Evolutionary conservation across 352 stramenopile species (phyloP), one percentile per base, ranked within the genome.

Genomic region (Globisporangium emineosum): DNA sequence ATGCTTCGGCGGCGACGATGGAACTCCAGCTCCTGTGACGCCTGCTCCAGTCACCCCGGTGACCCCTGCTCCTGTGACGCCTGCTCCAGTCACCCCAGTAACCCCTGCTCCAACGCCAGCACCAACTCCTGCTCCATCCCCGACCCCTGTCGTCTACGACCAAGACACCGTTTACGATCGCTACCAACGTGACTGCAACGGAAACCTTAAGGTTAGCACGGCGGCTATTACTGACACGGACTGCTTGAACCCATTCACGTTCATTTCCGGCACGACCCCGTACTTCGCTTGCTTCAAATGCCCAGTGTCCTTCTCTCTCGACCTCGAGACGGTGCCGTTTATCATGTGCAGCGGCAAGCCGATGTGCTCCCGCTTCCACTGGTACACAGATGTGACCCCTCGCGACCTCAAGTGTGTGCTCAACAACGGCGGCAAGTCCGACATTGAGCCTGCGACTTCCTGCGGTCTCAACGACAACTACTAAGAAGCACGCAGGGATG

Each of bases 261-360:
- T 65, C 35, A 23, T 58, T 21, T 54, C 32, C 13, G 47, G 50
- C 5, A 58, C 47, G 8, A 65, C 50, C 42, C 33, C 57, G 55
- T 59, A 63, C 37, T 60, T 65, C 43, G 64, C 65, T 33, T 69
- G 60, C 58, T 65, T 67, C 59, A 65, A 62, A 27, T 66, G 57
- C 35, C 53, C 47, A 6, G 40, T 59, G 23, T 52, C 57, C n/a
- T 65, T 65, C 33, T 21, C 21, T 15, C 9, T 58, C 15, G 35
- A 65, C 59, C 59, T 67, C 25, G 29, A 61, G 13, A 43, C 27
- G 8, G 53, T 59, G 45, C 32, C 57, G 5, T 60, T 64, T 10
- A 57, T 65, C 19, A 60, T 70, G 54, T 76, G 69, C 59, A 66
- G 57, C 23, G 60, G 37, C 65, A 58, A 66, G 62, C 69, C 69